Conservation (phyloP, 1,284 basidiomycete genomes). For the Psilocybe mexicana region DNA sequence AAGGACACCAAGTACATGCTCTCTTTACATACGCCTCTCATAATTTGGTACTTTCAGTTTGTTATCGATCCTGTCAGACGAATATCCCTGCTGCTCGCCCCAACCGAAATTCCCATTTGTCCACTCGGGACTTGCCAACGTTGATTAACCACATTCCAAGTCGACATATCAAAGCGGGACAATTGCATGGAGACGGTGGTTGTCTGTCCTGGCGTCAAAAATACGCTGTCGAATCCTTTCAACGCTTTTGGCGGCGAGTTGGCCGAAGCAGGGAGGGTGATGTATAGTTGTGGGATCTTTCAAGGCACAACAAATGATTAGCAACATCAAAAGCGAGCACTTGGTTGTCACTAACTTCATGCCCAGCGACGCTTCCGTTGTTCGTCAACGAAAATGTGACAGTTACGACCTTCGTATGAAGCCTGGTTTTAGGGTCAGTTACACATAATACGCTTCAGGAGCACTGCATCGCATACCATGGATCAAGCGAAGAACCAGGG, state of each 20-base stretch:
- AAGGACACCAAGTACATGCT: too few relatives aligned
- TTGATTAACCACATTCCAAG: conserved; percentile 47
- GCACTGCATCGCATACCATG: conserved; percentile 34
- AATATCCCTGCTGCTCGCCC: conserved; percentile 49
- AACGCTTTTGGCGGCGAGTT: conserved; percentile 45
- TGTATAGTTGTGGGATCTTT: conserved; percentile 53
- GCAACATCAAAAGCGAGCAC: background rate
- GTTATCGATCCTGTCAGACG: conserved; percentile 39
- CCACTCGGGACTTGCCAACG: conserved; percentile 48
- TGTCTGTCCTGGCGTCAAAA: conserved; percentile 40
- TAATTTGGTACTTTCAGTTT: conserved; percentile 17
- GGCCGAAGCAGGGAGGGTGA: conserved; percentile 43
- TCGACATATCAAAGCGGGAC: conserved; percentile 43
- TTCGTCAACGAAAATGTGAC: conserved; percentile 49
- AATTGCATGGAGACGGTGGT: conserved; percentile 42
- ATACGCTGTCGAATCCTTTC: conserved; percentile 52
- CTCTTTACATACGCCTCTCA: background rate
- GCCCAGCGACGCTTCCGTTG: conserved; percentile 45
- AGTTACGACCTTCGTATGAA: conserved; percentile 46
- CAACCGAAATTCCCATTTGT: conserved; percentile 42
- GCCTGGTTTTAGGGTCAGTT: conserved; percentile 26
- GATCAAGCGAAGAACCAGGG: conserved; percentile 47
- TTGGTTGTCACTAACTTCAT: conserved; percentile 38
- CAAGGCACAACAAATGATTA: background rate
- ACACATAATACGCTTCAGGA: background rate